Evolutionary conservation across 148 eudicot species (phyloP).

Genomic region (Silene uniflora): DNA sequence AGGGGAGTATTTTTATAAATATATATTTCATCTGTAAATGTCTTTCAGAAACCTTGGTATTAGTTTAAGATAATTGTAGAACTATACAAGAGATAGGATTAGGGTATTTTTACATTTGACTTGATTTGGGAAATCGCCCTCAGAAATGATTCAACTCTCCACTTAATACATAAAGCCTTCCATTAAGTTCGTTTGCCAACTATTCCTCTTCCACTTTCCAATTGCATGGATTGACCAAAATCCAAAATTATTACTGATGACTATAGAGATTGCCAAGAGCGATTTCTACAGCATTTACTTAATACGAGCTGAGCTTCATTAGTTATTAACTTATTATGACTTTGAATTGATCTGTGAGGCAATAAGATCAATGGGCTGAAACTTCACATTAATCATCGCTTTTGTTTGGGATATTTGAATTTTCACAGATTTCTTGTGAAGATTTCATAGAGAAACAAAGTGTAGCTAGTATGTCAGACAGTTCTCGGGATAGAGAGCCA

Average conservation of each 20-base stretch:
- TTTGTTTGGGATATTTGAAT: background rate
- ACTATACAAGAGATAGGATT: background rate
- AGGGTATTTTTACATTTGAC: background rate
- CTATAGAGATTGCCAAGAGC: too few species aligned
- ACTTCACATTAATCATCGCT: background rate
- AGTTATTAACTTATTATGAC: too few species aligned
- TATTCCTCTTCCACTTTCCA: too few species aligned
- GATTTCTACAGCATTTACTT: too few species aligned
- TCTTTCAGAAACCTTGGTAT: background rate
- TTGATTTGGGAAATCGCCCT: too few species aligned
- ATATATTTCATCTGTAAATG: background rate
- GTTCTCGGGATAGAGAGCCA: conserved; percentile 38
- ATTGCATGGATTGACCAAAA: too few species aligned
- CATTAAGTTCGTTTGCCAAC: too few species aligned
- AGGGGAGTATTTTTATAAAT: background rate
- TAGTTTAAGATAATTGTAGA: background rate
- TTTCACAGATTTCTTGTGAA: conserved; percentile 41
- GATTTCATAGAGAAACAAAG: conserved; percentile 35
- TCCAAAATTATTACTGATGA: too few species aligned
- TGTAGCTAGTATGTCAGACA: conserved; percentile 30
- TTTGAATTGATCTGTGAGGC: too few species aligned
- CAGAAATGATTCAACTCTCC: too few species aligned
- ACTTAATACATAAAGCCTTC: too few species aligned
- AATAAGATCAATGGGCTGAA: background rate
- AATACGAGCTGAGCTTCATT: too few species aligned